Conservation (phyloP, 257 asterid species). For the Eucommia ulmoides region DNA sequence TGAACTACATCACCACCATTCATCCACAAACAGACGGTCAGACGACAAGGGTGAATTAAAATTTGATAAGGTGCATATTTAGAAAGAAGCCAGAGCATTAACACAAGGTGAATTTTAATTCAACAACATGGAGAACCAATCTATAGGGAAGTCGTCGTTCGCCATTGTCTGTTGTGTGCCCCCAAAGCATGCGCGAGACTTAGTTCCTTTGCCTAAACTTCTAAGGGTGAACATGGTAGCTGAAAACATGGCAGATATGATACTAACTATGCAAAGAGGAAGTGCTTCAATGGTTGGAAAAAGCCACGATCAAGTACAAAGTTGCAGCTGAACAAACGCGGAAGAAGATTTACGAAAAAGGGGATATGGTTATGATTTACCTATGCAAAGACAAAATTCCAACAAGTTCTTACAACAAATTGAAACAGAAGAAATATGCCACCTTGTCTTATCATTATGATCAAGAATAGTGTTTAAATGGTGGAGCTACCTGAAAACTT, state of each 20-base stretch:
- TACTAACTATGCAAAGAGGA: neutral
- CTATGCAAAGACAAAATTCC: too few relatives aligned
- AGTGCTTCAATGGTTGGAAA: too few relatives aligned
- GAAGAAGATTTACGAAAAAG: too few relatives aligned
- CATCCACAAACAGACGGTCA: neutral
- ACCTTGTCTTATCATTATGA: too few relatives aligned
- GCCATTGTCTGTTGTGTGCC: neutral
- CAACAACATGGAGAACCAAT: neutral
- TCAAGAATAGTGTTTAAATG: too few relatives aligned
- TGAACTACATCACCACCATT: neutral
- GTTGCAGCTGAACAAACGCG: too few relatives aligned
- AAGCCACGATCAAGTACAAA: too few relatives aligned
- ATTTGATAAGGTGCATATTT: neutral
- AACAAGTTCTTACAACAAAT: too few relatives aligned
- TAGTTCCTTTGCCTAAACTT: neutral
- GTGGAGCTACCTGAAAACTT: neutral
- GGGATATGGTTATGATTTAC: too few relatives aligned
- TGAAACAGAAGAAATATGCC: too few relatives aligned
- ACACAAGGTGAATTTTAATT: neutral
- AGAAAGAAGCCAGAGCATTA: neutral
- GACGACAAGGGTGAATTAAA: neutral
- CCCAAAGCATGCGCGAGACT: neutral
- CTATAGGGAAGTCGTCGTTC: neutral
- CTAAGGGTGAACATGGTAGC: neutral
- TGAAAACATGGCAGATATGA: neutral